A percentile compares a stretch with the other conserved stretches of the same genome.
Conservation (phyloP, 2,329 filamentous ascomycete genomes). For the Hypoxylon sp. region DNA sequence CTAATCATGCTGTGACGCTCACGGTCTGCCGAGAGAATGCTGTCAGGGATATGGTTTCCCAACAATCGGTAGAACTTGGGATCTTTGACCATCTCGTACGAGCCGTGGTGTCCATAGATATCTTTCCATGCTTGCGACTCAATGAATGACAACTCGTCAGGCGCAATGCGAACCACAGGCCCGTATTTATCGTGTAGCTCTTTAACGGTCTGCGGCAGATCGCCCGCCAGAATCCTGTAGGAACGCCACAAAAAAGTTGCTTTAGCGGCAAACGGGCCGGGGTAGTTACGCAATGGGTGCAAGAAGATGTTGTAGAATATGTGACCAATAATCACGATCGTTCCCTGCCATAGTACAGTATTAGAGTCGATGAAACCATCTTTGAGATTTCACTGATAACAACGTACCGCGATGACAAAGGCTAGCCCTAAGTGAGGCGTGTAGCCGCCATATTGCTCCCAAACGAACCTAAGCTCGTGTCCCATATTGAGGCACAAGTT, state of each 20-base stretch:
- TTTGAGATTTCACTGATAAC: not conserved
- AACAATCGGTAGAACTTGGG: slow-evolving; percentile 5
- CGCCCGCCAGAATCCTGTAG: not conserved
- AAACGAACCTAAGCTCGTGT: not conserved
- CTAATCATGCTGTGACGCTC: slow-evolving; percentile 21
- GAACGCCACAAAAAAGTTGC: slow-evolving; percentile 8
- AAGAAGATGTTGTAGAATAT: slow-evolving; percentile 33
- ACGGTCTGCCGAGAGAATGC: slow-evolving; percentile 1
- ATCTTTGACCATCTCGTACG: slow-evolving; percentile 46
- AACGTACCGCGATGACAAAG: slow-evolving; percentile 8
- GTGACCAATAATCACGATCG: not conserved
- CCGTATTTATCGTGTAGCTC: slow-evolving; percentile 33
- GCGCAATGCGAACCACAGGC: slow-evolving; percentile 59
- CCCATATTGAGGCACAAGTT: slow-evolving; percentile 1
- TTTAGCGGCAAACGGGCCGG: slow-evolving; percentile 25
- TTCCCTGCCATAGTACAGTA: slow-evolving; percentile 12
- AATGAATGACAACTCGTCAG: slow-evolving; percentile 61
- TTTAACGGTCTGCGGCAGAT: slow-evolving; percentile 1
- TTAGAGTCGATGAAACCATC: not conserved
- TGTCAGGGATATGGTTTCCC: not conserved
- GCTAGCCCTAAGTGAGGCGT: slow-evolving; percentile 3
- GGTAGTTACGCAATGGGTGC: slow-evolving; percentile 33
- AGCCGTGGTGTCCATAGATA: slow-evolving; percentile 55
- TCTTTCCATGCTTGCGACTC: slow-evolving; percentile 56
- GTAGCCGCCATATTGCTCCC: not conserved